Conservation (phyloP, 2,329 filamentous ascomycete genomes). For the Neofusicoccum sp. region DNA sequence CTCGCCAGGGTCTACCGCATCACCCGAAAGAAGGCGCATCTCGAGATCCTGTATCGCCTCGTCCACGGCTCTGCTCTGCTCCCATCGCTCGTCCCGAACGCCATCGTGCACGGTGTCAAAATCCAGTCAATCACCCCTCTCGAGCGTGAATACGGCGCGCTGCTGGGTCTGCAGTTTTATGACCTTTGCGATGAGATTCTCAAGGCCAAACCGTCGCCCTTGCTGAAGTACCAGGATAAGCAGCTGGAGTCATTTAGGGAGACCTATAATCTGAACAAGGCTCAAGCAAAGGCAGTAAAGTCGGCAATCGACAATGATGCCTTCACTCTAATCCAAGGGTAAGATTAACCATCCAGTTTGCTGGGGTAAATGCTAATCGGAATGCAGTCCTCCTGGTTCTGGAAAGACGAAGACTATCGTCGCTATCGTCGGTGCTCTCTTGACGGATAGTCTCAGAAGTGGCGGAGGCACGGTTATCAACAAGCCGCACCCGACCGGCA, state of each 20-base stretch:
- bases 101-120: slow-evolving; percentile 71
- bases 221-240: slow-evolving; percentile 76
- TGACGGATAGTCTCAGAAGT: slow-evolving; percentile 59
- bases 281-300: slow-evolving; percentile 87
- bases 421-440: slow-evolving; percentile 86
- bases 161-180: slow-evolving; percentile 90
- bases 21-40: slow-evolving; percentile 73
- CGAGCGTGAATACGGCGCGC: slow-evolving; percentile 89
- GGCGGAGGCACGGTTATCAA: slow-evolving; percentile 48
- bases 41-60: slow-evolving; percentile 85
- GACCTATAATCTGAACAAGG: slow-evolving; percentile 81
- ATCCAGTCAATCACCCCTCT: slow-evolving; percentile 92
- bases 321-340: slow-evolving; percentile 93
- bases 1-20: slow-evolving; percentile 80
- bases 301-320: slow-evolving; percentile 94
- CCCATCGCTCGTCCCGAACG: slow-evolving; percentile 65
- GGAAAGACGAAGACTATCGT: slow-evolving; percentile 98
- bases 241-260: slow-evolving; percentile 66
- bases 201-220: slow-evolving; percentile 82
- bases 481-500: slow-evolving; percentile 31
- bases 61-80: slow-evolving; percentile 65
- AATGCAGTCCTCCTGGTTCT: slow-evolving; percentile 76
- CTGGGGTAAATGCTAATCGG: slow-evolving; percentile 28
- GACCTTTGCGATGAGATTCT: slow-evolving; percentile 92
- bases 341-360: slow-evolving; percentile 23